A percentile compares a stretch with the other conserved stretches of the same genome.
Evolutionary conservation across 371 early-diverging fungal species (phyloP).

Genomic region (Actinomortierella wolfii): DNA sequence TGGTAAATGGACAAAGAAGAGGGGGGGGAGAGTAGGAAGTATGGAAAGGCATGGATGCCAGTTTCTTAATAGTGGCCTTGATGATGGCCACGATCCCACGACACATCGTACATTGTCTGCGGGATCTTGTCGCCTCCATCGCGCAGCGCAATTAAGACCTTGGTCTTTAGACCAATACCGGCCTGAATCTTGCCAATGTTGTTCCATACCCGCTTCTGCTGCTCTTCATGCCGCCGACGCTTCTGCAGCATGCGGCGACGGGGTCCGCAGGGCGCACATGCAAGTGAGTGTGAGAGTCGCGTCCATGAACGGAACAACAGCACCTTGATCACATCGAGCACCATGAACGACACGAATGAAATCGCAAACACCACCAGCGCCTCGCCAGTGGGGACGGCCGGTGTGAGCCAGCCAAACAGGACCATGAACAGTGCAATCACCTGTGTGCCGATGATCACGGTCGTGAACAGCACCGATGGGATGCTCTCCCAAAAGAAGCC

Average conservation of each 20-base stretch:
- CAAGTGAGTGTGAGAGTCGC: constrained; percentile 10
- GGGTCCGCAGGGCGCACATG: constrained; percentile 24
- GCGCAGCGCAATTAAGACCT: constrained; percentile 27
- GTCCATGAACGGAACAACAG: constrained; percentile 77
- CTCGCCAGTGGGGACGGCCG: constrained; percentile 52
- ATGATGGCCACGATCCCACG: background rate
- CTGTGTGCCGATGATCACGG: constrained; percentile 86
- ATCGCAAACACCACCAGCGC: constrained; percentile 67
- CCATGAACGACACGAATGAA: constrained; percentile 73
- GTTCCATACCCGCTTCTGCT: constrained; percentile 30
- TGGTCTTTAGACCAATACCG: constrained; percentile 24
- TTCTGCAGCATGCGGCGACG: constrained; percentile 22
- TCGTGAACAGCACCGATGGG: constrained; percentile 71
- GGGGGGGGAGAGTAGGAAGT: too few relatives aligned
- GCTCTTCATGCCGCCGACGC: constrained; percentile 10
- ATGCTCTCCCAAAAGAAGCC: constrained; percentile 84
- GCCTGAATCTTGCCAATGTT: constrained; percentile 12
- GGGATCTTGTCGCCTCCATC: constrained; percentile 19
- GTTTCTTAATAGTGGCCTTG: too few relatives aligned
- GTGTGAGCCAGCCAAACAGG: constrained; percentile 73
- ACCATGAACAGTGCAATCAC: constrained; percentile 88
- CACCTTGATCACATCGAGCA: constrained; percentile 88
- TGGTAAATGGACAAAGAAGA: too few relatives aligned
- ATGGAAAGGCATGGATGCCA: too few relatives aligned
- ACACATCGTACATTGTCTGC: constrained; percentile 27